A percentile compares a stretch with the other conserved stretches of the same genome.
Conservation (phyloP, 495 filamentous ascomycete species). For the Bathelium albidoporum region DNA sequence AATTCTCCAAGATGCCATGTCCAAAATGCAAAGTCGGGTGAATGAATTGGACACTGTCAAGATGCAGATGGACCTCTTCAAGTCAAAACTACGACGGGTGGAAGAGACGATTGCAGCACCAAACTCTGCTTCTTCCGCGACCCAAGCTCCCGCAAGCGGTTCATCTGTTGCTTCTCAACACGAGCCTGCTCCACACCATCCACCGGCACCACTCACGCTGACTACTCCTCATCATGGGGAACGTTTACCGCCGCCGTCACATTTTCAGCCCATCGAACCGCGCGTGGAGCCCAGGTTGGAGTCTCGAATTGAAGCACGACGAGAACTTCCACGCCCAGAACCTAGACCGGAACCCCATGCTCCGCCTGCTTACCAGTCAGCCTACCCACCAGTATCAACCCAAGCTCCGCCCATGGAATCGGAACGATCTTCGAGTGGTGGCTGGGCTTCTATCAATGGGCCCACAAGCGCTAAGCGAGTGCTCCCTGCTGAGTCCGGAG, state of each 20-base stretch:
- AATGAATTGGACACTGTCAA: constrained; percentile 31
- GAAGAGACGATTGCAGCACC: constrained; percentile 20
- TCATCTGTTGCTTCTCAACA: constrained; percentile 4
- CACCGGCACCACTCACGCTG: constrained; percentile 3
- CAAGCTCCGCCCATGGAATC: constrained; percentile 4
- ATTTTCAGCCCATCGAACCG: constrained; percentile 12
- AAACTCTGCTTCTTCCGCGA: not conserved
- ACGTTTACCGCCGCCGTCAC: constrained; percentile 15
- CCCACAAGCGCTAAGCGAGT: constrained; percentile 9
- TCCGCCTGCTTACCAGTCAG: constrained; percentile 8
- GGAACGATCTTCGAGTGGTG: constrained; percentile 6
- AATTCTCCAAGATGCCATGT: not conserved
- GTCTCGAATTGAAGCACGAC: not conserved
- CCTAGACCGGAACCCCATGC: constrained; percentile 2
- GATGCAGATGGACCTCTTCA: constrained; percentile 30
- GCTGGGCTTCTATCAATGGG: constrained; percentile 18
- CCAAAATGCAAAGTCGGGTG: constrained; percentile 16
- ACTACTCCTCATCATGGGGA: constrained; percentile 5
- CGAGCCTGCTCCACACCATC: not conserved
- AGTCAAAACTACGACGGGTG: constrained; percentile 26
- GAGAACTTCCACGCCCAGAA: constrained; percentile 9
- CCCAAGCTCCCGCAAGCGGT: not conserved
- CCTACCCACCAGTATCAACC: constrained; percentile 4
- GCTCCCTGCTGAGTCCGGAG: constrained; percentile 4
- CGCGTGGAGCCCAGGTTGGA: not conserved